A percentile compares a stretch with the other conserved stretches of the same genome.
phyloP scores from a whole-genome alignment of 1,139 yeast species.

The Sugiyamaella castrensis region DNA sequence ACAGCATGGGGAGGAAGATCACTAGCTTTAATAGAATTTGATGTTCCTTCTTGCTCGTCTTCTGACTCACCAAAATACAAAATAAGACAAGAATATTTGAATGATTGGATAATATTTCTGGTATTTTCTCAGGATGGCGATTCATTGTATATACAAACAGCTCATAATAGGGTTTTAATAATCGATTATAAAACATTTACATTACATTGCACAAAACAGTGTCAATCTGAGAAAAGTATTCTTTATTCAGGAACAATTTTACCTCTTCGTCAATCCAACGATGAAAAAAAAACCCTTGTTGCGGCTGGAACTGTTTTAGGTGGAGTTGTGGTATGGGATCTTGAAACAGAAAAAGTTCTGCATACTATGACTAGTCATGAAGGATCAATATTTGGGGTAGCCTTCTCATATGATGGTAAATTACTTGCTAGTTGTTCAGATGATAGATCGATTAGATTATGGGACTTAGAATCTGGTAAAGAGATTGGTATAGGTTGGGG shows the following conservation, averaged over 20 bases:
- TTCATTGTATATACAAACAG: slow-evolving; percentile 54
- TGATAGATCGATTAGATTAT: slow-evolving; percentile 80
- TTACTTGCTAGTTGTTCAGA: slow-evolving; percentile 81
- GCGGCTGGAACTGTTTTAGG: slow-evolving; percentile 94
- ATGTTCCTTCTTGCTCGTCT: slow-evolving; percentile 14
- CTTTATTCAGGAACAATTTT: slow-evolving; percentile 80
- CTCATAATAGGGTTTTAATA: slow-evolving; percentile 70
- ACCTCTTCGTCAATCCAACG: slow-evolving; percentile 40
- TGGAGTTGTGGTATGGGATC: slow-evolving; percentile 74
- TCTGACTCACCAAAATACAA: slow-evolving; percentile 18
- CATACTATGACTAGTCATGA: slow-evolving; percentile 71
- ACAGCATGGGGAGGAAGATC: slow-evolving; percentile 75
- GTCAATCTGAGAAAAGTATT: slow-evolving; percentile 68
- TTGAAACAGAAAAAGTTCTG: slow-evolving; percentile 42
- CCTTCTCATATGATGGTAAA: slow-evolving; percentile 54
- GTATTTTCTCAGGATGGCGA: slow-evolving; percentile 46
- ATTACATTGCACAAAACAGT: slow-evolving; percentile 46
- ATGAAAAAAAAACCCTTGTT: slow-evolving; percentile 41
- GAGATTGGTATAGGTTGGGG: slow-evolving; percentile 89
- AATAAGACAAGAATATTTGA: slow-evolving; percentile 32
- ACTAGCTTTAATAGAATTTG: slow-evolving; percentile 43
- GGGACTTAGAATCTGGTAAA: slow-evolving; percentile 55
- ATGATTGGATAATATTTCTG: slow-evolving; percentile 75
- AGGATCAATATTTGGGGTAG: slow-evolving; percentile 86
- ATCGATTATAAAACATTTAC: slow-evolving; percentile 40